Percentiles rank a stretch among this genome's conserved stretches.
phyloP scores from a whole-genome alignment of 2,329 filamentous ascomycete species.

The Dendryphion nanum region DNA sequence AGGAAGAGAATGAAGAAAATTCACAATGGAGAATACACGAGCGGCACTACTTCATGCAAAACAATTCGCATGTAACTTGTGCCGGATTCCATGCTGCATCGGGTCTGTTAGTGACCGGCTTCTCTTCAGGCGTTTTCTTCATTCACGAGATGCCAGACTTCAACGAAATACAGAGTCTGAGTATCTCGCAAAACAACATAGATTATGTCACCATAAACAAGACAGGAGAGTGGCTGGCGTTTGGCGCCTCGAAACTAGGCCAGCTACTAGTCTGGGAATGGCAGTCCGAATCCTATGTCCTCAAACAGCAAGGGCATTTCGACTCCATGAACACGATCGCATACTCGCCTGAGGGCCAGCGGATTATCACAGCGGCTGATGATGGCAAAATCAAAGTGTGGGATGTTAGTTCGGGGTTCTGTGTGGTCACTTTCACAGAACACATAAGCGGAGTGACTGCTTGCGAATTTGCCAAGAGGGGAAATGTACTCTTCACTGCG shows the following conservation, averaged over 20 bases:
- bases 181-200: conserved; percentile 95
- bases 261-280: conserved; percentile 99
- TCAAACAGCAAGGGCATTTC: conserved; percentile 97
- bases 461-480: conserved; percentile 91
- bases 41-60: conserved; percentile 91
- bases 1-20: conserved; percentile 62
- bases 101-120: conserved; percentile 92
- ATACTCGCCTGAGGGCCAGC: conserved; percentile 91
- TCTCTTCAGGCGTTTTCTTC: conserved; percentile 90
- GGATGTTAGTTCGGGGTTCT: conserved; percentile 96
- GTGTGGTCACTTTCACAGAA: conserved; percentile 96
- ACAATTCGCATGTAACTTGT: conserved; percentile 80
- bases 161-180: conserved; percentile 84
- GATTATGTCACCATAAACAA: conserved; percentile 93
- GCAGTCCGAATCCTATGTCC: conserved; percentile 97
- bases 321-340: conserved; percentile 91
- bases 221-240: conserved; percentile 94
- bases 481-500: conserved; percentile 92
- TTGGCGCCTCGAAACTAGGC: conserved; percentile 90
- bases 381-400: conserved; percentile 99
- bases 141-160: conserved; percentile 96
- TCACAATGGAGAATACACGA: conserved; percentile 90
- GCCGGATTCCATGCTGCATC: conserved; percentile 85
- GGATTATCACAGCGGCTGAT: conserved; percentile 89
- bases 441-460: conserved; percentile 92